These are phyloP conservation scores for Leptographium radiaticola DNA, from an alignment of 2,329 filamentous ascomycete genomes.

Conservation along the genomic window DNA sequence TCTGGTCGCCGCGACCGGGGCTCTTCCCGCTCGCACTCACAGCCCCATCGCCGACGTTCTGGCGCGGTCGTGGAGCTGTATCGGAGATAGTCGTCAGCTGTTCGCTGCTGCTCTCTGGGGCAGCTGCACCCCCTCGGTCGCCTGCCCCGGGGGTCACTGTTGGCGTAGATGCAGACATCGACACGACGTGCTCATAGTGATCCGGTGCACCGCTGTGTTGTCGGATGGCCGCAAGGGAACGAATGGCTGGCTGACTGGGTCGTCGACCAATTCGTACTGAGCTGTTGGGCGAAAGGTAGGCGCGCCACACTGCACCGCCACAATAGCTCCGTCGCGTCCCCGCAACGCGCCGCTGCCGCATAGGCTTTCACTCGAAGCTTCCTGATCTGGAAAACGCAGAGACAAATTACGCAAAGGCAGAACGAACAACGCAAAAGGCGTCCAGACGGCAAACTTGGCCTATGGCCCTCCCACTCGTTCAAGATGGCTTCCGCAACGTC, in stretches of 20 bases:
- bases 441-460: no score
- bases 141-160: constrained; percentile 6
- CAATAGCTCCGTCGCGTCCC: not conserved
- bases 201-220: not conserved
- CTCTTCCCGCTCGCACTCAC: not conserved
- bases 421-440: no score
- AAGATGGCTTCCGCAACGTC: constrained; percentile 83
- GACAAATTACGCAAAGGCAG: not conserved
- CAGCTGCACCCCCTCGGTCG: not conserved
- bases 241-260: not conserved
- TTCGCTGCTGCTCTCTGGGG: not conserved
- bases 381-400: not conserved
- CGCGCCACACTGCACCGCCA: not conserved
- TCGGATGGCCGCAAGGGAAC: not conserved
- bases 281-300: not conserved
- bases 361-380: not conserved
- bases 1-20: not conserved
- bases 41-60: no score
- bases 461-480: not conserved
- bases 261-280: not conserved
- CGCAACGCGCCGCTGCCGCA: not conserved
- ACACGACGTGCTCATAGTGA: constrained; percentile 6
- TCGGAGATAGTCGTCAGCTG: not conserved
- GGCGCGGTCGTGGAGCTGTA: not conserved
- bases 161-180: constrained; percentile 9